These are phyloP conservation scores for Ceratocystis eucalypticola DNA, from an alignment of 2,329 filamentous ascomycete species.

Conservation along the genomic window DNA sequence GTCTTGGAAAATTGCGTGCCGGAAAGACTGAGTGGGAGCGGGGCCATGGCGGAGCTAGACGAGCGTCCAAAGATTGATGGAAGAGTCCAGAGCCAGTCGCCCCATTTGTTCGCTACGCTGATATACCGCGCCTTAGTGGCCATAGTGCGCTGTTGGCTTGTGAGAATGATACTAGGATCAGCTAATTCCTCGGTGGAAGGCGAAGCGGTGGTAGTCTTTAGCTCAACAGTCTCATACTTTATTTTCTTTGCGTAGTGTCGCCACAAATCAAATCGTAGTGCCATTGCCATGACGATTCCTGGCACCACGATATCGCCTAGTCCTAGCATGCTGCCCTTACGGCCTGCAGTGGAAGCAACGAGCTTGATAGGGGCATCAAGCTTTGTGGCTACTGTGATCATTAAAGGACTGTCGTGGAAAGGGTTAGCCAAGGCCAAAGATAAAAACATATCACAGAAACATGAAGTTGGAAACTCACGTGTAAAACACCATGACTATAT, in stretches of 20 bases:
- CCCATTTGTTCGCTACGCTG: conserved; percentile 61
- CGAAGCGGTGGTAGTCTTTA: not conserved
- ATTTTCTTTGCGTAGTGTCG: conserved; percentile 62
- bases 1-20: conserved; percentile 53
- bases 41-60: conserved; percentile 19
- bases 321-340: conserved; percentile 68
- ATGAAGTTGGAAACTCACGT: conserved; percentile 40
- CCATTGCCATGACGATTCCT: conserved; percentile 77
- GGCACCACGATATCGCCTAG: conserved; percentile 90
- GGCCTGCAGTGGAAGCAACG: conserved; percentile 55
- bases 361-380: conserved; percentile 91
- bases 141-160: conserved; percentile 25
- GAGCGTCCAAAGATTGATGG: not conserved
- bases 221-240: conserved; percentile 28
- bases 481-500: conserved; percentile 86
- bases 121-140: conserved; percentile 40
- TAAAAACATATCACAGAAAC: not conserved
- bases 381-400: conserved; percentile 76
- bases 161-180: conserved; percentile 23
- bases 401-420: conserved; percentile 47
- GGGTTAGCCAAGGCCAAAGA: conserved; percentile 20
- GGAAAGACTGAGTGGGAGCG: not conserved
- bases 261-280: conserved; percentile 83
- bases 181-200: too few species aligned
- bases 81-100: conserved; percentile 64